Evolutionary conservation across 192 early-diverging fungal genomes (phyloP), one percentile per base, ranked within the genome.

Genomic region (Coemansia sp.): DNA sequence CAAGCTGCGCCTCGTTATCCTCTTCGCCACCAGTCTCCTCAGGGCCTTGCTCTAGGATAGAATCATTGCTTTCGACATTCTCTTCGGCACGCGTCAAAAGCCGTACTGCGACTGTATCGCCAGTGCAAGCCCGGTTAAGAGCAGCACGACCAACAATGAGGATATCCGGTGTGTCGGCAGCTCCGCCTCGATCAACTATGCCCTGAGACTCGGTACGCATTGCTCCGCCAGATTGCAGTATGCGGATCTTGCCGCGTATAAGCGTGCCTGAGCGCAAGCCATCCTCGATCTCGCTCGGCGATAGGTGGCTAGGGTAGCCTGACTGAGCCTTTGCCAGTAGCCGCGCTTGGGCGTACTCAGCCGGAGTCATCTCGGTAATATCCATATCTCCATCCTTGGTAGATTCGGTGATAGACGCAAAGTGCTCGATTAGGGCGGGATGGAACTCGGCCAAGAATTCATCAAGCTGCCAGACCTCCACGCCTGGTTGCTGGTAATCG

Each of bases 31-130:
- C 71, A n/a, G 55, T 47, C 1, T 50, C 69, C 6, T 46, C 50
- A 6, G 41, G 62, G 3, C 36, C 36, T 16, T 22, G 64, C 6
- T 63, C 63, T 18, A 41, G 31, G 20, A 9, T 33, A 3, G 38
- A 4, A 24, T 66, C 64, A 15, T 39, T 22, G 18, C 41, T 20
- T 6, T 20, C 52, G 22, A 7, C 33, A 16, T 18, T 33, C 33
- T 61, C 58, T 31, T 68, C 69, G 62, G 38, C 57, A 16, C 46
- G 40, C 5, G 67, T 78, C 31, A 92, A 64, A 3, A 92, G 60
- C 57, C 88, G 85, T 9, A 93, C 88, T 15, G 89, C 88, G 1
- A 92, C 90, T 0, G 84, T 43, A 62, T 93, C 92, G 16, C 92
- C 92, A 22, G 89, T 76, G 43, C 75, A 72, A 79, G 69, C 62